Conservation (phyloP, 2,329 filamentous ascomycete genomes). For the Microsporum ferrugineum region DNA sequence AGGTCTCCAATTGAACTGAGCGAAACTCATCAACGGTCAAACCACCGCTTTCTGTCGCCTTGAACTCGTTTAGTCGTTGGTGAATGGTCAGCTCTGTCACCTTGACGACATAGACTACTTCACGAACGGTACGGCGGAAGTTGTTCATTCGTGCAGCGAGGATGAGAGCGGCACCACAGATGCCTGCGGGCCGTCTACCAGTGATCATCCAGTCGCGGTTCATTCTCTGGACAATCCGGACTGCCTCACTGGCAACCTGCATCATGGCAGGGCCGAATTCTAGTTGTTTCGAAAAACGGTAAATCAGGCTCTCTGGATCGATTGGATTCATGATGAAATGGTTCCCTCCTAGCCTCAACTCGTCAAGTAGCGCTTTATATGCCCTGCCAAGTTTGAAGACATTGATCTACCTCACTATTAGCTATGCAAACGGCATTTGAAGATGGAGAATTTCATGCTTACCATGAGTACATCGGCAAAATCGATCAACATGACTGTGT, state of each 20-base stretch:
- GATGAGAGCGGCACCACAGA: constrained; percentile 87
- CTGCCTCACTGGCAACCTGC: constrained; percentile 77
- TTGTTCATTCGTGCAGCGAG: constrained; percentile 98
- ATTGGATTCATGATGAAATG: constrained; percentile 63
- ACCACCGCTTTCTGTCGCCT: constrained; percentile 67
- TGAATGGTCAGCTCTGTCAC: constrained; percentile 89
- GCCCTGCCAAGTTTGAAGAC: constrained; percentile 85
- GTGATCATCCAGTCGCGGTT: constrained; percentile 95
- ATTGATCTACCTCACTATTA: constrained; percentile 50
- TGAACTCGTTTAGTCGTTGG: constrained; percentile 85
- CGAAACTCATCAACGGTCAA: constrained; percentile 79
- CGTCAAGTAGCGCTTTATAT: constrained; percentile 70
- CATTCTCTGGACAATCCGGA: constrained; percentile 83
- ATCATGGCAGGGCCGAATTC: constrained; percentile 76
- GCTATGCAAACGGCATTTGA: constrained; percentile 1
- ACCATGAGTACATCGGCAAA: constrained; percentile 68
- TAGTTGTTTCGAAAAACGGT: constrained; percentile 79
- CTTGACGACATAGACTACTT: constrained; percentile 97
- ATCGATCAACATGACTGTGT: constrained; percentile 88
- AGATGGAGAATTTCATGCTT: constrained; percentile 12
- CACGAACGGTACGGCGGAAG: constrained; percentile 79
- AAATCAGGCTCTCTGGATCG: constrained; percentile 80
- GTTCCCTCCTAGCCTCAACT: constrained; percentile 40
- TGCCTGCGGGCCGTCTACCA: constrained; percentile 81
- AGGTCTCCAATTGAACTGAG: constrained; percentile 46